These are phyloP conservation scores for Chionographis japonica DNA, from an alignment of 106 monocot genomes.

Conservation along the genomic window DNA sequence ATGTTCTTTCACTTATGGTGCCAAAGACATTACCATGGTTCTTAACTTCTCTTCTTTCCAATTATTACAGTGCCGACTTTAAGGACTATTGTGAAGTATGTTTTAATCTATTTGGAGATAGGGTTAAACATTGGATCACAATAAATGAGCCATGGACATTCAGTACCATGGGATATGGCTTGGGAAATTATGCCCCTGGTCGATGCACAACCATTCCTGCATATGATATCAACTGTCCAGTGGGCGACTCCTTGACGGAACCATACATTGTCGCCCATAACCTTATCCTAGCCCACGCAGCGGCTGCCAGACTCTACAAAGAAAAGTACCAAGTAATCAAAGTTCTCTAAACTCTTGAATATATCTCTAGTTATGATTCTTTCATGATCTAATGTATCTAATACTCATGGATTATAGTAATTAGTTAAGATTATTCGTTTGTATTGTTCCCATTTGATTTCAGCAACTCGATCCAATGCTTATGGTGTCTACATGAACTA, in stretches of 20 bases:
- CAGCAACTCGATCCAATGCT: too few relatives aligned
- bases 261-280: constrained; percentile 48
- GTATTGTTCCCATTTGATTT: too few relatives aligned
- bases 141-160: constrained; percentile 23
- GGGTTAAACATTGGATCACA: constrained; percentile 29
- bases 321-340: constrained; percentile 41
- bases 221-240: too few relatives aligned
- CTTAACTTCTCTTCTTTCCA: too few relatives aligned
- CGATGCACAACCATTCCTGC: constrained; percentile 1
- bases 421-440: too few relatives aligned
- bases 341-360: too few relatives aligned
- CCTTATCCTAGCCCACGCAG: constrained; percentile 40
- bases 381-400: too few relatives aligned
- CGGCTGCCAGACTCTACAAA: constrained; percentile 30
- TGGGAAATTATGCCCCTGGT: constrained; percentile 23
- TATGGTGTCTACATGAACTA: too few relatives aligned
- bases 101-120: constrained; percentile 24
- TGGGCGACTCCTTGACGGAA: constrained; percentile 42
- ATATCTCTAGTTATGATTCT: too few relatives aligned
- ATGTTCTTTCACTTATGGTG: too few relatives aligned
- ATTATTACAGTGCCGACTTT: constrained; percentile 24
- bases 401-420: too few relatives aligned
- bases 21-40: too few relatives aligned
- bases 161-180: constrained; percentile 3
- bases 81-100: constrained; percentile 18